Evolutionary conservation across 1,284 basidiomycete species (phyloP).

Genomic region (Schizopora paradoxa): DNA sequence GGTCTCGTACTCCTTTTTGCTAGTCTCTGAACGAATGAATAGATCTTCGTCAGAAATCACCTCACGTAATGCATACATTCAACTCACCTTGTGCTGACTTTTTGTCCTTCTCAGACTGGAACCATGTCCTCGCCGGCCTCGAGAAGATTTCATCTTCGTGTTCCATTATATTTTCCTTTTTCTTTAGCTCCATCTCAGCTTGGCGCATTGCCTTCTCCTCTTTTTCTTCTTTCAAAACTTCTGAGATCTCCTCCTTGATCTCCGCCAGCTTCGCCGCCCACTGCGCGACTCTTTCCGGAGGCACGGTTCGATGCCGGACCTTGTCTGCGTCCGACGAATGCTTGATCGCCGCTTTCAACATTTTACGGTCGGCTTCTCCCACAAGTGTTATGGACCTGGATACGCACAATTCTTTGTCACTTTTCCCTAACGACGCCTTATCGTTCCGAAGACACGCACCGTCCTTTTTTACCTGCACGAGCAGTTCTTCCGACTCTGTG

Average conservation of each 20-base stretch:
- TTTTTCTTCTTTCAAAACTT: conserved; percentile 87
- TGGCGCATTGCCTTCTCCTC: conserved; percentile 90
- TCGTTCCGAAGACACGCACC: conserved; percentile 44
- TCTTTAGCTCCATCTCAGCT: conserved; percentile 95
- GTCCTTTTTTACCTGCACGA: conserved; percentile 87
- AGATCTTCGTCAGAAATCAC: conserved; percentile 1
- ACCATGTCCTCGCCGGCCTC: conserved; percentile 95
- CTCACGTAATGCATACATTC: conserved; percentile 5
- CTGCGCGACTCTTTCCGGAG: conserved; percentile 69
- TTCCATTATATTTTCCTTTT: conserved; percentile 94
- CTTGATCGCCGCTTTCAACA: conserved; percentile 95
- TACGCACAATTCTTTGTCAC: neutral
- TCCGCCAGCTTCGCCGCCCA: conserved; percentile 69
- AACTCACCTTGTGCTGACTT: conserved; percentile 67
- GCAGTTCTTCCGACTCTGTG: conserved; percentile 97
- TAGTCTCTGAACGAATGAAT: conserved; percentile 44
- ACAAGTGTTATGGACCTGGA: conserved; percentile 89
- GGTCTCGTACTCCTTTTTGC: conserved; percentile 68
- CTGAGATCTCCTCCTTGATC: conserved; percentile 77
- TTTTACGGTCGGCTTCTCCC: conserved; percentile 92
- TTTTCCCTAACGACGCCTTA: conserved; percentile 1
- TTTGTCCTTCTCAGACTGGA: conserved; percentile 89
- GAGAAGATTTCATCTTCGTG: conserved; percentile 94
- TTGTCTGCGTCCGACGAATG: conserved; percentile 75
- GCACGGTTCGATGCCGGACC: conserved; percentile 86